phyloP scores from a whole-genome alignment of 768 basidiomycete species.

The Suillus sp. region DNA sequence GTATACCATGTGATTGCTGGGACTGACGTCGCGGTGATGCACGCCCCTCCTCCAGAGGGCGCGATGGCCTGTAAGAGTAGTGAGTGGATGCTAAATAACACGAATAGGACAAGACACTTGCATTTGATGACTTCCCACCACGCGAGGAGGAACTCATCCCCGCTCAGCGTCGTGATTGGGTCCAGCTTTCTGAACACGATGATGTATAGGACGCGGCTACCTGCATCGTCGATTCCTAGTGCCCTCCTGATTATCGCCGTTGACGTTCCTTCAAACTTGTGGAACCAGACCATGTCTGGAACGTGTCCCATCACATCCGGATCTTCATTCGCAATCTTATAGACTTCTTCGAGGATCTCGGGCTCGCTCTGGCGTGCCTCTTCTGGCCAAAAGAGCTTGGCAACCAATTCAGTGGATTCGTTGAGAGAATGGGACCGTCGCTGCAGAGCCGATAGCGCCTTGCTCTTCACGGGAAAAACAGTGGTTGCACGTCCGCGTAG shows the following conservation, averaged over 20 bases:
- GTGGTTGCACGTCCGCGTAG: constrained; percentile 3
- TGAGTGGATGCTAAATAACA: not conserved
- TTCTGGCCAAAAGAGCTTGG: constrained; percentile 10
- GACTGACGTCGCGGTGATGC: not conserved
- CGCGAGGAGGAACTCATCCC: not conserved
- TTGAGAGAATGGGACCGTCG: not conserved
- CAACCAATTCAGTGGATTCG: not conserved
- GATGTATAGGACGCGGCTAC: not conserved
- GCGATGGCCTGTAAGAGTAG: not conserved
- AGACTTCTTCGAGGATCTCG: not conserved
- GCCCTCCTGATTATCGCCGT: not conserved
- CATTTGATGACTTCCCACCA: not conserved
- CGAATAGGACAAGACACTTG: not conserved
- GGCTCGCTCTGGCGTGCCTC: constrained; percentile 3
- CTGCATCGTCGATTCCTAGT: not conserved
- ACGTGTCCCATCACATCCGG: not conserved
- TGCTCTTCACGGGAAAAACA: not conserved
- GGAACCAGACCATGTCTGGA: constrained; percentile 1
- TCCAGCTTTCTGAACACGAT: not conserved
- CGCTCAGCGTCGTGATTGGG: not conserved
- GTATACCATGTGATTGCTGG: not conserved
- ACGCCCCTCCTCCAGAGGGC: not conserved
- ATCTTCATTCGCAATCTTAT: not conserved
- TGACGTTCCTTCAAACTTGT: not conserved
- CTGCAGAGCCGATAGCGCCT: not conserved